Conservation (phyloP, 2,329 filamentous ascomycete genomes). For the Periglandula ipomoeae region DNA sequence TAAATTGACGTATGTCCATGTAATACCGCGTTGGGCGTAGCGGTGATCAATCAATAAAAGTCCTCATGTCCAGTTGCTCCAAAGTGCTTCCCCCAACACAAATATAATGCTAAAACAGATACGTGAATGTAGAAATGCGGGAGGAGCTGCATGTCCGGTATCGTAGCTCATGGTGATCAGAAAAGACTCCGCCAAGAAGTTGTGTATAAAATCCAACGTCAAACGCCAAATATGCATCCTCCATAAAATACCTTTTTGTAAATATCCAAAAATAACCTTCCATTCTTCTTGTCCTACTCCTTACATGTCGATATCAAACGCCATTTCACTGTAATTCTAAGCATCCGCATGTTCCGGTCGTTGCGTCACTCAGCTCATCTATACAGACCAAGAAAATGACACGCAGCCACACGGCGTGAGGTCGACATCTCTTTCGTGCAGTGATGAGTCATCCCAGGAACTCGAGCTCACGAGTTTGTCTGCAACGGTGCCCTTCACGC, state of each 20-base stretch:
- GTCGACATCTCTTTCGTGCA: slow-evolving; percentile 5
- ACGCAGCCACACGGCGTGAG: slow-evolving; percentile 7
- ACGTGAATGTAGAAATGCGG: neutral
- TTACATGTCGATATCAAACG: neutral
- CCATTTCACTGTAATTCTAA: neutral
- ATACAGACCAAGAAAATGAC: slow-evolving; percentile 7
- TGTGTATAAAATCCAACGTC: neutral
- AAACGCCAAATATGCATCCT: slow-evolving; percentile 5
- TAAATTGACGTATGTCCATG: no score
- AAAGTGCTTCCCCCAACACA: neutral
- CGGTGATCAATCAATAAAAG: neutral
- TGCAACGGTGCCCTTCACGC: neutral
- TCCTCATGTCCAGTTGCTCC: neutral
- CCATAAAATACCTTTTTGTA: neutral
- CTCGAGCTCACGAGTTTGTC: slow-evolving; percentile 6
- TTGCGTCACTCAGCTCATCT: neutral
- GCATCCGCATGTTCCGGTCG: neutral
- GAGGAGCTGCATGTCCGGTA: neutral
- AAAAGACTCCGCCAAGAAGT: neutral
- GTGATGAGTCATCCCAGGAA: neutral
- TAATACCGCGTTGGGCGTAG: no score
- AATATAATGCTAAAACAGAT: neutral
- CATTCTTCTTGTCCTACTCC: neutral
- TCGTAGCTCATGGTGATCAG: neutral
- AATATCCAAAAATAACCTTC: neutral